These are phyloP conservation scores for Echeveria elegans DNA, from an alignment of 164 flowering plant genomes.

Conservation along the genomic window DNA sequence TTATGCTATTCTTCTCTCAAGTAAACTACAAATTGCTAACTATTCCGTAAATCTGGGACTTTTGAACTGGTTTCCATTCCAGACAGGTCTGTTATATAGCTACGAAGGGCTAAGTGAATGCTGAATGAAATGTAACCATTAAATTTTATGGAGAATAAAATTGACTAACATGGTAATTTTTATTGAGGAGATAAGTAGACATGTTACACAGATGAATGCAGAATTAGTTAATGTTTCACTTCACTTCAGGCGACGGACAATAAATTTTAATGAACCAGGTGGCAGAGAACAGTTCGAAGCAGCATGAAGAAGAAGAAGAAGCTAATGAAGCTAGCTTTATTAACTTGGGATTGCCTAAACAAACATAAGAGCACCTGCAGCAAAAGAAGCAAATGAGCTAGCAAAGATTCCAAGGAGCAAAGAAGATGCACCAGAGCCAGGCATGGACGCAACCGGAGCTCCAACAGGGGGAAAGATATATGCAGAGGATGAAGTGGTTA, in stretches of 20 bases:
- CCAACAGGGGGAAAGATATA: background rate
- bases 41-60: no score
- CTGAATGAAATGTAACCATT: no score
- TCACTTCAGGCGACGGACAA: no score
- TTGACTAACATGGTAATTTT: background rate
- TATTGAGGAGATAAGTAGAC: background rate
- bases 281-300: background rate
- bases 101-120: no score
- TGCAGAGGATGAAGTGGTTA: background rate
- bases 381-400: background rate
- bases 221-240: background rate
- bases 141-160: no score
- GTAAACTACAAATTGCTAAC: no score
- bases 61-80: no score
- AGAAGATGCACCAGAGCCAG: constrained; percentile 3
- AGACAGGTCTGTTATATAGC: no score
- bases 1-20: background rate
- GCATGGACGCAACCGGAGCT: background rate
- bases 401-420: background rate
- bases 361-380: constrained; percentile 1
- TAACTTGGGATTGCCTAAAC: background rate
- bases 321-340: background rate
- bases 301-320: background rate
- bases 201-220: background rate
- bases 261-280: background rate